phyloP scores from a whole-genome alignment of 164 flowering plant species.

The Nymphaea colorata region DNA sequence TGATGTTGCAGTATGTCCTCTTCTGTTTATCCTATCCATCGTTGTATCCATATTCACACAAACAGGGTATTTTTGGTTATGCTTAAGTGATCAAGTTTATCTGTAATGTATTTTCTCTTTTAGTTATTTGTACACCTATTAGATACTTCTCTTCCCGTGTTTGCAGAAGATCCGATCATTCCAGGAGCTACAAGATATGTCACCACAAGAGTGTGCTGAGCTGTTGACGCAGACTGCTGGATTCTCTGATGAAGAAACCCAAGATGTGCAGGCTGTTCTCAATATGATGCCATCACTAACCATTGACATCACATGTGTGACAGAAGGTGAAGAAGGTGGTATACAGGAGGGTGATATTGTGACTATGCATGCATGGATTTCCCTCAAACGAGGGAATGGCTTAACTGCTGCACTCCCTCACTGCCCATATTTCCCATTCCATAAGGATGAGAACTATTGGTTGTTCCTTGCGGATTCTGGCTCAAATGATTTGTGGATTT shows the following conservation, averaged over 20 bases:
- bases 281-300: slow-evolving; percentile 76
- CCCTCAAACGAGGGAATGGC: slow-evolving; percentile 63
- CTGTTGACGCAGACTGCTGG: slow-evolving; percentile 63
- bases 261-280: slow-evolving; percentile 73
- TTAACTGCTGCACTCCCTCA: slow-evolving; percentile 78
- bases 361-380: slow-evolving; percentile 82
- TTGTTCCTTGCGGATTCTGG: slow-evolving; percentile 63
- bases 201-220: slow-evolving; percentile 50
- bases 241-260: slow-evolving; percentile 48
- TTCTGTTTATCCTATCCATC: too few species aligned
- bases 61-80: too few species aligned
- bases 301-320: slow-evolving; percentile 63
- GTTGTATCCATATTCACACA: too few species aligned
- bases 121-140: too few species aligned
- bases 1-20: too few species aligned
- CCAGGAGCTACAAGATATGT: slow-evolving; percentile 69
- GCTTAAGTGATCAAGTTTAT: too few species aligned
- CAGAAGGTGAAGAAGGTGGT: slow-evolving; percentile 86
- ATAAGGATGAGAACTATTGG: slow-evolving; percentile 92
- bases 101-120: too few species aligned
- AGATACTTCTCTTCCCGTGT: background rate
- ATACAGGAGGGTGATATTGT: slow-evolving; percentile 94
- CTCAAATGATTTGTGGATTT: slow-evolving; percentile 77
- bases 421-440: slow-evolving; percentile 79
- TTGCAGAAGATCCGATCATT: slow-evolving; percentile 76